Evolutionary conservation across 202 grass and related monocot genomes (phyloP), one percentile per base, ranked within the genome.

Genomic region (Digitaria exilis): DNA sequence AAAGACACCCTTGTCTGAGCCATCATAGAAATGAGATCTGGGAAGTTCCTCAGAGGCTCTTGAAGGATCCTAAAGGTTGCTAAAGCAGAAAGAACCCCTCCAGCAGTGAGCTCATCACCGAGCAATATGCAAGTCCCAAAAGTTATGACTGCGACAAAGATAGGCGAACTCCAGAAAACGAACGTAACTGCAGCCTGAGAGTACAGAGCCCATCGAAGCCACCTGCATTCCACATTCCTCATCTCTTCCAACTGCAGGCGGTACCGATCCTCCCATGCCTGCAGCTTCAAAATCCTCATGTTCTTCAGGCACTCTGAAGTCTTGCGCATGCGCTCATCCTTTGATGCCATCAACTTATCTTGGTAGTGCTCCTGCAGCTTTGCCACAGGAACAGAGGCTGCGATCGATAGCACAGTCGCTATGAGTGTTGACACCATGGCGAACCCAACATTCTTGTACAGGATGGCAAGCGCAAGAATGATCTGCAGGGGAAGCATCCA

Each of bases 401-500:
- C 46, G 55, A 99, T 99, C 4, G 96, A 99, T 22, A 99, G 66
- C 18, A 84, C 76, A 28, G 96, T 99, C 52, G 93, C 91, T 70
- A 92, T 29, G 75, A 99, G 68, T 28, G 96, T 90, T 29, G 93
- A 88, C 17, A 99, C 63, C 4, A 82, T 90, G 73, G 96, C 93
- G 35, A 99, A 56, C 34, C 96, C 96, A 8, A 99, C 86, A 37
- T 75, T 94, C 79, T 93, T 90, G 87, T 99, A 99, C 63, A 99
- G 83, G 90, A 94, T 99, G 64, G 92, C 93, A 25, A 99, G 87
- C 24, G 96, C 96, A 42, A 99, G 96, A 61, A 93, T 68, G 63
- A 99, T 99, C 80, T 99, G 96, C 75, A 99, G 55, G 43, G 96
- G 96, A 76, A 99, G 91, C 89, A 99, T 99, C 96, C 96, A 99